Evolutionary conservation across 139 green algal species (phyloP).

Genomic region (Pseudopediastrum boryanum): DNA sequence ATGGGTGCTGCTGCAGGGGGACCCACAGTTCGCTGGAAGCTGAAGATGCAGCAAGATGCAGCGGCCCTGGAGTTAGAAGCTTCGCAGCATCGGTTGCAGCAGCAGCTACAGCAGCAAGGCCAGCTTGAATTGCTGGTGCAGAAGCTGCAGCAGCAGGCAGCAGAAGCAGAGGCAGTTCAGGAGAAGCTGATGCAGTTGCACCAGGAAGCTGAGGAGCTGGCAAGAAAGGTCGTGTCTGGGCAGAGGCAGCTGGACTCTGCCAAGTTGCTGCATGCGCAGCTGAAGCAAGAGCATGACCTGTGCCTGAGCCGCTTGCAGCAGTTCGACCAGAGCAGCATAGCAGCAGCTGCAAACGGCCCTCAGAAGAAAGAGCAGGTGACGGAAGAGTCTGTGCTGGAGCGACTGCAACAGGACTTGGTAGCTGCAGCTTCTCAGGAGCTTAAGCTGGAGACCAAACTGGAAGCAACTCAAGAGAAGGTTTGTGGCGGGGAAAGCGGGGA

Average conservation of each 20-base stretch:
- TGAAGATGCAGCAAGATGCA: constrained; percentile 32
- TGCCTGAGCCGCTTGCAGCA: not conserved
- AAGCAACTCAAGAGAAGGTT: constrained; percentile 16
- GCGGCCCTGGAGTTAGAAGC: not conserved
- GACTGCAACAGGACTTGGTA: not conserved
- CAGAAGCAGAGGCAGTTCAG: constrained; percentile 3
- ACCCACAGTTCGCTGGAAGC: not conserved
- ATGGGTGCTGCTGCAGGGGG: not conserved
- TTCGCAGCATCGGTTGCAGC: not conserved
- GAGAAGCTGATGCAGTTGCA: constrained; percentile 13
- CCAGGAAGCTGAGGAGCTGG: not conserved
- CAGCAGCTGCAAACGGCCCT: too few species aligned
- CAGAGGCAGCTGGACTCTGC: not conserved
- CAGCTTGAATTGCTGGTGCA: not conserved
- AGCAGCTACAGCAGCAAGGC: not conserved
- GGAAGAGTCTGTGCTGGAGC: not conserved
- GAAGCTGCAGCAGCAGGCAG: not conserved
- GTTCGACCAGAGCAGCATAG: not conserved
- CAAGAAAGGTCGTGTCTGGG: not conserved
- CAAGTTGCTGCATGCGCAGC: not conserved
- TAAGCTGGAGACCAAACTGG: not conserved
- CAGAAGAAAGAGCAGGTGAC: not conserved
- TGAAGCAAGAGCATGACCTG: not conserved
- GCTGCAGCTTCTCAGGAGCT: not conserved
- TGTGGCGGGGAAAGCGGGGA: not conserved